A percentile compares a stretch with the other conserved stretches of the same genome.
Evolutionary conservation across 2,329 filamentous ascomycete species (phyloP).

Genomic region (Fusarium sororula): DNA sequence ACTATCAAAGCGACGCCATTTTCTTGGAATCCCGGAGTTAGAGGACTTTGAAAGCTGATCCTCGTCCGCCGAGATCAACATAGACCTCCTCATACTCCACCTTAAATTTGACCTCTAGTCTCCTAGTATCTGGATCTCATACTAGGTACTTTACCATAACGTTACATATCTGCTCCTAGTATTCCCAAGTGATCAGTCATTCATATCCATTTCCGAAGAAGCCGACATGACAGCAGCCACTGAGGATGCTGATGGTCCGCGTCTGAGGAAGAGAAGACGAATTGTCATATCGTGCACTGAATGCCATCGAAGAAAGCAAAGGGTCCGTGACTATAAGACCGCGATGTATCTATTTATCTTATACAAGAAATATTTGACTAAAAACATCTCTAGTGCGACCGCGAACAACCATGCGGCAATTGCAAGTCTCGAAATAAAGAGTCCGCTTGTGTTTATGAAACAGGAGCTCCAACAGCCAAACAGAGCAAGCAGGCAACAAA

Average conservation of each 20-base stretch:
- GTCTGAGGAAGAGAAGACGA: slow-evolving; percentile 62
- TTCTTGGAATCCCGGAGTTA: slow-evolving; percentile 12
- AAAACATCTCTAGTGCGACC: slow-evolving; percentile 59
- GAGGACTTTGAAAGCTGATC: neutral
- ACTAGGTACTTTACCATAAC: neutral
- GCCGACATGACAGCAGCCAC: slow-evolving; percentile 11
- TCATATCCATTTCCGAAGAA: neutral
- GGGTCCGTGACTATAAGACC: slow-evolving; percentile 49
- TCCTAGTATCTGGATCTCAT: neutral
- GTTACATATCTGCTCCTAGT: neutral
- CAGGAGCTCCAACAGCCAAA: slow-evolving; percentile 54
- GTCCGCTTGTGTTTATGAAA: slow-evolving; percentile 66
- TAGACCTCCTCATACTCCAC: neutral
- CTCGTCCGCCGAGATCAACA: neutral
- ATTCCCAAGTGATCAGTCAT: neutral
- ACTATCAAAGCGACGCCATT: slow-evolving; percentile 3
- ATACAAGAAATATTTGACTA: neutral
- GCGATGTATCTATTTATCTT: no score
- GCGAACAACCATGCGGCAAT: slow-evolving; percentile 67
- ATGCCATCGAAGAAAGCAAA: slow-evolving; percentile 71
- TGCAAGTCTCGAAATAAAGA: slow-evolving; percentile 67
- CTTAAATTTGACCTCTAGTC: neutral
- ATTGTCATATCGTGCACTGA: slow-evolving; percentile 71
- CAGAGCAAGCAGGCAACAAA: neutral
- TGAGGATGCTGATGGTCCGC: slow-evolving; percentile 3